Conservation (phyloP, 768 basidiomycete genomes). For the Arthromyces matolae region DNA sequence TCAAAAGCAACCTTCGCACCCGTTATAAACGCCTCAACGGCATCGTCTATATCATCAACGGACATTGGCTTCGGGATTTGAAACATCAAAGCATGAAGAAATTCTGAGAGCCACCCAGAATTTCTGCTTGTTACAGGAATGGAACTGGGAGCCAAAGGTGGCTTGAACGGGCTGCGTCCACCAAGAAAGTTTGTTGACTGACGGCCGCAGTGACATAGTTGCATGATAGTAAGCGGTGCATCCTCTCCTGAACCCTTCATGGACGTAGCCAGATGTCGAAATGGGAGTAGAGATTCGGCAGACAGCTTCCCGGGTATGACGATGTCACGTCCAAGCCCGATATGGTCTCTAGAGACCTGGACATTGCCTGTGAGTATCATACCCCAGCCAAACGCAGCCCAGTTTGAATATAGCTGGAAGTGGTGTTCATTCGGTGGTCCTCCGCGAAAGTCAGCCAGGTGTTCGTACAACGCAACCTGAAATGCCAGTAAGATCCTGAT, state of each 20-base stretch:
- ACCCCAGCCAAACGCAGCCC: constrained; percentile 79
- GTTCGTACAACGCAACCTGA: constrained; percentile 91
- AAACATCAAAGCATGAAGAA: constrained; percentile 50
- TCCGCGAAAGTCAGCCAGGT: constrained; percentile 60
- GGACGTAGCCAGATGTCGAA: constrained; percentile 41
- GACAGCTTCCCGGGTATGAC: constrained; percentile 47
- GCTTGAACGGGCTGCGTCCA: constrained; percentile 55
- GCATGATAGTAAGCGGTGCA: constrained; percentile 63
- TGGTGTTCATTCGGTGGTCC: constrained; percentile 71
- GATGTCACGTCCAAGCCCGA: constrained; percentile 71
- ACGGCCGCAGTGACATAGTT: constrained; percentile 79
- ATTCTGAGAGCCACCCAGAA: constrained; percentile 27
- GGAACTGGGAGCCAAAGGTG: constrained; percentile 72
- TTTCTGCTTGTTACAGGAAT: constrained; percentile 40
- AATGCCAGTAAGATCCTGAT: not conserved
- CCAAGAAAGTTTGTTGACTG: constrained; percentile 76
- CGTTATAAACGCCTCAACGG: constrained; percentile 59
- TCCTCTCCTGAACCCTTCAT: constrained; percentile 39
- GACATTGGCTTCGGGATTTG: constrained; percentile 63
- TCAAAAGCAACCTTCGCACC: constrained; percentile 62
- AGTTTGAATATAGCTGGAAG: constrained; percentile 62
- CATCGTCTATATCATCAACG: constrained; percentile 52
- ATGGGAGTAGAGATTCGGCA: constrained; percentile 45
- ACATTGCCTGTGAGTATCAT: constrained; percentile 88
- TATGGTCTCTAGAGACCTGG: constrained; percentile 59